A percentile compares a stretch with the other conserved stretches of the same genome.
phyloP scores from a whole-genome alignment of 1,139 yeast genomes.

The Candida dubliniensis region DNA sequence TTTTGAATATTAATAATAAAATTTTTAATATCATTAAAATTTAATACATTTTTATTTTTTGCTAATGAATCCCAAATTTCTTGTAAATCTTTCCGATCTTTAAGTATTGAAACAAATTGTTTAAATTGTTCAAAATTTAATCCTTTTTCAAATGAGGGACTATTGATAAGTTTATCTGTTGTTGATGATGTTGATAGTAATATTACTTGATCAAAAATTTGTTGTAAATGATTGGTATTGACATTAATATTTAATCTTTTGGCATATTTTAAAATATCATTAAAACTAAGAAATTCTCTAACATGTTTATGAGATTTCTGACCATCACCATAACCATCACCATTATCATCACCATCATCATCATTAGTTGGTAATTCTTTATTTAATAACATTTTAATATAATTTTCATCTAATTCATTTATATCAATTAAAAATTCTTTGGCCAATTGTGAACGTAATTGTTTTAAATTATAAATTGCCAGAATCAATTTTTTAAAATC shows the following conservation, averaged over 20 bases:
- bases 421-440: slow-evolving; percentile 34
- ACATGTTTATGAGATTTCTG: slow-evolving; percentile 19
- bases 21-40: slow-evolving; percentile 36
- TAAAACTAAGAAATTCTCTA: slow-evolving; percentile 52
- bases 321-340: slow-evolving; percentile 8
- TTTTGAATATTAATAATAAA: slow-evolving; percentile 56
- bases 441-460: slow-evolving; percentile 33
- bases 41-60: slow-evolving; percentile 41
- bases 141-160: slow-evolving; percentile 16
- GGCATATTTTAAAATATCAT: slow-evolving; percentile 67
- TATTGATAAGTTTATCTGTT: not conserved
- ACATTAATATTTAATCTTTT: slow-evolving; percentile 66
- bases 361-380: slow-evolving; percentile 5
- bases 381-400: slow-evolving; percentile 24
- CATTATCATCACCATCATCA: no score
- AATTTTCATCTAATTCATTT: slow-evolving; percentile 28
- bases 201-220: slow-evolving; percentile 46
- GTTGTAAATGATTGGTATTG: slow-evolving; percentile 28
- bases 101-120: slow-evolving; percentile 56
- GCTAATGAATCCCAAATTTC: slow-evolving; percentile 31
- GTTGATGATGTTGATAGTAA: slow-evolving; percentile 26
- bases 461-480: slow-evolving; percentile 57
- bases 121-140: slow-evolving; percentile 74
- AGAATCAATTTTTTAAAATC: slow-evolving; percentile 59
- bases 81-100: slow-evolving; percentile 34